These are phyloP conservation scores for Mucor irregularis DNA, from an alignment of 371 early-diverging fungal genomes.

Conservation along the genomic window DNA sequence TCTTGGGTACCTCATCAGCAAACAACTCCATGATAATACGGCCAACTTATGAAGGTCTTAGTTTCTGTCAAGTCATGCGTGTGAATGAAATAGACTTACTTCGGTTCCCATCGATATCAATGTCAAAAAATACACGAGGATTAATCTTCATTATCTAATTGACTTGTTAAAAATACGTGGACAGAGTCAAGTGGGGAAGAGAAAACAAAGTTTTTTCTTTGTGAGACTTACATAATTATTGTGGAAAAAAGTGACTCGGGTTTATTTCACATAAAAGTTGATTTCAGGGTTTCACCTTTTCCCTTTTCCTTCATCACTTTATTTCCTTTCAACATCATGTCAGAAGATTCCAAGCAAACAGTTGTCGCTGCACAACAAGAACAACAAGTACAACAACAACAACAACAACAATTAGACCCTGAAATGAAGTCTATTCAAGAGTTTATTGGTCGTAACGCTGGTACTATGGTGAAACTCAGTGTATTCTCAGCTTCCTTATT, in stretches of 20 bases:
- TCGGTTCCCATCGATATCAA: conserved; percentile 65
- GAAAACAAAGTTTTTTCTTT: too few species aligned
- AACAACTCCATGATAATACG: conserved; percentile 93
- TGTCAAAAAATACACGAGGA: conserved; percentile 68
- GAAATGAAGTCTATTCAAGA: not conserved
- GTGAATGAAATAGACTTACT: too few species aligned
- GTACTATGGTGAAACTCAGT: conserved; percentile 40
- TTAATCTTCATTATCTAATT: conserved; percentile 47
- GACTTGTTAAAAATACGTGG: not conserved
- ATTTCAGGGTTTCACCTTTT: not conserved
- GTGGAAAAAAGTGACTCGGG: not conserved
- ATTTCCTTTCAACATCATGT: not conserved
- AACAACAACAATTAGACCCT: not conserved
- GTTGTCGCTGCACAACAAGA: not conserved
- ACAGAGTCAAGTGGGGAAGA: too few species aligned
- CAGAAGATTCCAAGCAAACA: not conserved
- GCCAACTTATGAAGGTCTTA: conserved; percentile 56
- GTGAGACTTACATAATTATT: too few species aligned
- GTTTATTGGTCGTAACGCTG: conserved; percentile 6
- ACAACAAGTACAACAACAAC: not conserved
- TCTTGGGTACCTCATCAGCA: conserved; percentile 92
- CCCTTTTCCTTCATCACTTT: not conserved
- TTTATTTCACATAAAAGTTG: not conserved
- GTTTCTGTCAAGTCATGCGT: too few species aligned
- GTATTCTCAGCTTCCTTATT: conserved; percentile 48